Conservation (phyloP, 169 alveolate species). For the Eimeria sp. region DNA sequence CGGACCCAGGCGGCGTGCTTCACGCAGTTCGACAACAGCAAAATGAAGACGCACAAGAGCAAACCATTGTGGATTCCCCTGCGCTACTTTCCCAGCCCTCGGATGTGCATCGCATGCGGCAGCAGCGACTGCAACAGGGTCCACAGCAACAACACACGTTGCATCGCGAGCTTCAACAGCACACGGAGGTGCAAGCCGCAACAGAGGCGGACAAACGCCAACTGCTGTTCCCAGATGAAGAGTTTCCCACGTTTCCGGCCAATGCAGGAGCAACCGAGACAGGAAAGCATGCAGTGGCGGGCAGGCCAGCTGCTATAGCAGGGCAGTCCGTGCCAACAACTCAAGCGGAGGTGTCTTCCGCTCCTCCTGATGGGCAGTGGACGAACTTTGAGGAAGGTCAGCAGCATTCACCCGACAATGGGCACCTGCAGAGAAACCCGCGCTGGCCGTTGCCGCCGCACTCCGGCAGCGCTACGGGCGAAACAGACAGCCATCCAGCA, state of each 20-base stretch:
- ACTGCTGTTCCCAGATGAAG: slow-evolving; percentile 64
- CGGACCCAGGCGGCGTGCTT: background rate
- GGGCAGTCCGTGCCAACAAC: background rate
- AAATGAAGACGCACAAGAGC: slow-evolving; percentile 2
- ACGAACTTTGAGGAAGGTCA: background rate
- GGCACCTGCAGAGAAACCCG: background rate
- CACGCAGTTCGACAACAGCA: slow-evolving; percentile 10
- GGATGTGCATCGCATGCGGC: slow-evolving; percentile 32
- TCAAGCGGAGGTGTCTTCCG: background rate
- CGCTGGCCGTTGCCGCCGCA: slow-evolving; percentile 66
- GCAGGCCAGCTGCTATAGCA: background rate
- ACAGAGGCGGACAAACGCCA: slow-evolving; percentile 19
- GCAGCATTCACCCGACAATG: slow-evolving; percentile 4
- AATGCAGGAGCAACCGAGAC: slow-evolving; percentile 15
- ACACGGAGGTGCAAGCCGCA: slow-evolving; percentile 19
- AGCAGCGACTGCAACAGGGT: slow-evolving; percentile 45
- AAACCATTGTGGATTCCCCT: background rate
- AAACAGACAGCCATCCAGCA: background rate
- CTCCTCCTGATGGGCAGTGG: slow-evolving; percentile 30
- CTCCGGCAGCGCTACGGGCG: background rate
- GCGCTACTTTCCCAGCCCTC: background rate
- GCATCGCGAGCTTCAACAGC: slow-evolving; percentile 41
- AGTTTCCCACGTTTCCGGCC: slow-evolving; percentile 3
- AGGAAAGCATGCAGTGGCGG: background rate
- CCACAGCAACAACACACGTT: slow-evolving; percentile 2